Base-by-base conservation (phyloP, 1,284 basidiomycete species). In the Puccinia triticina region DNA sequence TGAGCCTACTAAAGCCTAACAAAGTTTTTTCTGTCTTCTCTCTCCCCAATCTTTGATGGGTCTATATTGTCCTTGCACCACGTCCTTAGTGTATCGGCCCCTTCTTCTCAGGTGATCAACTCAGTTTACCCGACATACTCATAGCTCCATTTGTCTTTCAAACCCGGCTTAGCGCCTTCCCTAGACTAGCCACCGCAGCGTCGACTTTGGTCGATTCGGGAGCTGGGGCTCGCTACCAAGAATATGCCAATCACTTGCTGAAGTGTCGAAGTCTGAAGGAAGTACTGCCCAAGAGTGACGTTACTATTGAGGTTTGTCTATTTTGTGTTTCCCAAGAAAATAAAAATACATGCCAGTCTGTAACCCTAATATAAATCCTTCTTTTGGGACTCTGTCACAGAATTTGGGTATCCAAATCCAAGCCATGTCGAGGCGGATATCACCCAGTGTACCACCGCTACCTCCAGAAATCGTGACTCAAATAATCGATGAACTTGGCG, bases 391-490 rank as follows among this genome's bases (percentile, higher is more conserved):
- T 46, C 34, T 53, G 50, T 2, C 46, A 14, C 23, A 75, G 73
- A 57, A 75, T 77, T 66, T 77, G 43, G 76, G 59, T 5, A 55
- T 64, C 66, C 76, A 77, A 32, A 67, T 64, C 18, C 59, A 67
- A 77, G 50, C 76, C 40, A 66, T 67, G 64, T 64, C 76, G 32
- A 29, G 43, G 26, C 40, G 64, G 26, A 59, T 75, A 64, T 40
- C 59, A 32, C 32, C 71, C 21, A 74, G 40, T 72, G 43, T 82
- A 32, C 57, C 79, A 21, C 37, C 57, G n/a, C 57, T 94, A 18
- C 93, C 93, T 0, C 89, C 91, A 71, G 93, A 94, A 86, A 89
- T 94, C 61, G 88, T 94, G 48, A 91, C 91, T 11, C 90, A 92
- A 77, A 93, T 94, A 83, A 88, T 94, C 87, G 92, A 93, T 84